Evolutionary conservation across 2,329 filamentous ascomycete genomes (phyloP), one percentile per base, ranked within the genome.

Genomic region (Sarocladium kiliense): DNA sequence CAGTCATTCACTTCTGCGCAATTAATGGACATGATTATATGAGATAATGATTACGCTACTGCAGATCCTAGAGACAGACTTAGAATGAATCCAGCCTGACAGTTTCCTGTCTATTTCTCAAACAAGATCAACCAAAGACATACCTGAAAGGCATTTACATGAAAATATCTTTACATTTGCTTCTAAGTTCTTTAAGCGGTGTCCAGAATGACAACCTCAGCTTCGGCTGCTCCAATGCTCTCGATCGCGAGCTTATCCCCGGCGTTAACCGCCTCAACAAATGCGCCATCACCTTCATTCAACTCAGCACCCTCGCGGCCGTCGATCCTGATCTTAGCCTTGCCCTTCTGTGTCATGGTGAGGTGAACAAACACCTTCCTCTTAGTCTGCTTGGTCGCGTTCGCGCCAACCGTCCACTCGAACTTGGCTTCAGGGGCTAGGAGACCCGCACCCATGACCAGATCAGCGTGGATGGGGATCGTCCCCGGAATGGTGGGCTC

Each of bases 381-480:
- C 63, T 83, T 79, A 25, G 71, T 76, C 58, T 71, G 71, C 61
- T 77, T 65, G 1, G 76, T 78, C 12, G 72, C 77, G 53, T 75
- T 76, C 47, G 68, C 85, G 11, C 91, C 91, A 19, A 93, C 74
- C 9, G 77, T 82, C 81, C 91, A 94, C 62, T 81, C 79, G 57
- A 93, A 92, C 21, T 72, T 78, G 64, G 77, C 77, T 26, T 79
- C 78, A 0, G 88, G 84, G 7, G 76, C 78, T 55, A 95, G 81
- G 55, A 95, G 84, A 6, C 85, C 86, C 0, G 90, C 90, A 34
- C 82, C 84, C 89, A 95, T 94, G 58, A 87, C 84, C 53, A 95
- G 80, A 72, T 96, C 90, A 11, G 90, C 87, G 66, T 95, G 88
- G 55, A 95, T 86, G 7, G 89, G 88, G 59, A 96, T 95, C 0